These are phyloP conservation scores for Mycena venus DNA, from an alignment of 768 basidiomycete genomes.

Conservation along the genomic window DNA sequence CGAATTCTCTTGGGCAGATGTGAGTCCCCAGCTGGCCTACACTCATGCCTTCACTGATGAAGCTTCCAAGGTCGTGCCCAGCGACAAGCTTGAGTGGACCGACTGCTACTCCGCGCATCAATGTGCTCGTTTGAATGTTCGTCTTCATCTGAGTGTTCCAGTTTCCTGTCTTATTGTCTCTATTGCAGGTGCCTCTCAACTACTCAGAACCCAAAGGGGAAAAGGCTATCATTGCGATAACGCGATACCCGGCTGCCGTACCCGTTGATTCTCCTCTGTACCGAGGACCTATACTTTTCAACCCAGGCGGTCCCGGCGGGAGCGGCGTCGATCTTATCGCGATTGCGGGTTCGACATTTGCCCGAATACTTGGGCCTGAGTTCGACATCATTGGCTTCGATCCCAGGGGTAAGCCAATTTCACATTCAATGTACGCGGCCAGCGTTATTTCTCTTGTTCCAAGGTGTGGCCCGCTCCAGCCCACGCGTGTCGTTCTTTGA, in stretches of 20 bases:
- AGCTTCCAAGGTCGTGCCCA: constrained; percentile 33
- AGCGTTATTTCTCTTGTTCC: not conserved
- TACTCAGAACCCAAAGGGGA: constrained; percentile 54
- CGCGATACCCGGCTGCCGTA: constrained; percentile 53
- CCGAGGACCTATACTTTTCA: constrained; percentile 23
- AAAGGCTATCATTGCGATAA: constrained; percentile 57
- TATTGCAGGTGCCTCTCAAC: constrained; percentile 58
- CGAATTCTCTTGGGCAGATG: not conserved
- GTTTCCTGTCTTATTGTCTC: not conserved
- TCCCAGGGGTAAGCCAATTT: constrained; percentile 12
- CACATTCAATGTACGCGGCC: not conserved
- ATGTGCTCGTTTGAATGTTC: constrained; percentile 40
- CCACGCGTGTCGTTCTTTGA: constrained; percentile 53
- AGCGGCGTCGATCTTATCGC: constrained; percentile 4
- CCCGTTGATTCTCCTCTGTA: constrained; percentile 37
- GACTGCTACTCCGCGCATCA: constrained; percentile 36
- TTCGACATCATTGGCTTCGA: constrained; percentile 27
- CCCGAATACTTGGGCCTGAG: not conserved
- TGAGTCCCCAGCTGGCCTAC: not conserved
- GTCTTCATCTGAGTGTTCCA: not conserved
- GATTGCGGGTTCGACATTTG: not conserved
- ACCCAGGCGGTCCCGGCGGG: constrained; percentile 22
- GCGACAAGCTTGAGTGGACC: constrained; percentile 42
- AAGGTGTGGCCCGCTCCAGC: constrained; percentile 52
- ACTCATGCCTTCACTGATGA: not conserved